Evolutionary conservation across 306 rosid genomes (phyloP).

Genomic region (Cucurbita pepo): DNA sequence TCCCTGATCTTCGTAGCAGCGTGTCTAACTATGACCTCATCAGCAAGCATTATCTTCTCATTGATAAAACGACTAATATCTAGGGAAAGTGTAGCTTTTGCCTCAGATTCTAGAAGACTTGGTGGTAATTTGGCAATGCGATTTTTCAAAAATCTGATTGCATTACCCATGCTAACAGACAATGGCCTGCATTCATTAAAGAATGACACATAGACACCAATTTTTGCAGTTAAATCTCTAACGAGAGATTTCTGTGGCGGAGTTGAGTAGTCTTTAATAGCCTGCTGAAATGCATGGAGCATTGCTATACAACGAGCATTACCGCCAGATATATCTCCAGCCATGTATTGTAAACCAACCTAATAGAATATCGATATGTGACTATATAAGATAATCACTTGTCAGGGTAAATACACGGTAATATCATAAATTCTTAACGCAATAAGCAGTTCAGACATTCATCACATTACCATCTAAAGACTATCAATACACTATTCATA

Average conservation of each 20-base stretch:
- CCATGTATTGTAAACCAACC: slow-evolving; percentile 65
- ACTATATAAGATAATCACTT: background rate
- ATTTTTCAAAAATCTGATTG: slow-evolving; percentile 57
- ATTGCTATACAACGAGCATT: slow-evolving; percentile 79
- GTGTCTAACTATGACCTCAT: slow-evolving; percentile 59
- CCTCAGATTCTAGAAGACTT: slow-evolving; percentile 50
- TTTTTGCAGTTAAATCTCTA: slow-evolving; percentile 68
- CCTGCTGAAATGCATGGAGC: slow-evolving; percentile 74
- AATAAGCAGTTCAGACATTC: background rate
- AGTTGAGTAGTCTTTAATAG: slow-evolving; percentile 57
- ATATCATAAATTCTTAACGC: background rate
- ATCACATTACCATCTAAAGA: background rate
- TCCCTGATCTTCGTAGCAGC: slow-evolving; percentile 61
- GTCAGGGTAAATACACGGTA: background rate
- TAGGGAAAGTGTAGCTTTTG: slow-evolving; percentile 52
- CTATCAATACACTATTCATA: background rate
- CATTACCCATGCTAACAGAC: slow-evolving; percentile 86
- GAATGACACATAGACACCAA: slow-evolving; percentile 57
- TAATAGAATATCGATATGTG: slow-evolving; percentile 12
- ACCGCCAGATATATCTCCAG: slow-evolving; percentile 57
- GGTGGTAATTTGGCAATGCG: slow-evolving; percentile 41
- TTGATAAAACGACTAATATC: slow-evolving; percentile 55
- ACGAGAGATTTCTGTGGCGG: slow-evolving; percentile 40
- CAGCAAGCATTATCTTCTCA: slow-evolving; percentile 67
- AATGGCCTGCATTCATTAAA: slow-evolving; percentile 72